Percentiles rank a stretch among this genome's conserved stretches.
Conservation (phyloP, 768 basidiomycete species). For the Leccinellum rugosiceps region DNA sequence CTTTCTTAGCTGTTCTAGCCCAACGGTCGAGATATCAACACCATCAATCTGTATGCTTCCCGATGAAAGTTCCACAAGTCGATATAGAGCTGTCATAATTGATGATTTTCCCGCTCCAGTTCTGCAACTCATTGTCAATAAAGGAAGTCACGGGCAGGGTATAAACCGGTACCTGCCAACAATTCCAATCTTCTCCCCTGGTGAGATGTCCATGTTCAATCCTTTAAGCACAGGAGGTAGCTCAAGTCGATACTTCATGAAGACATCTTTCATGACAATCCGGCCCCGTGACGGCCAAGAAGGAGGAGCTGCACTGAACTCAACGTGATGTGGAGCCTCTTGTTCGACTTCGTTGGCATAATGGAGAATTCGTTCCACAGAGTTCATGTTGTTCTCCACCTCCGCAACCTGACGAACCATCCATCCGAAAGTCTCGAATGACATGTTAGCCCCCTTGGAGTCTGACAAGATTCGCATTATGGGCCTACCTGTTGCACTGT, state of each 20-base stretch:
- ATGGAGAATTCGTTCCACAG: constrained; percentile 83
- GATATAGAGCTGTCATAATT: constrained; percentile 85
- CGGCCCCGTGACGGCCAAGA: constrained; percentile 75
- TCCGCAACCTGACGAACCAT: constrained; percentile 76
- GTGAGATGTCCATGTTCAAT: constrained; percentile 61
- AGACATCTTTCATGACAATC: constrained; percentile 72
- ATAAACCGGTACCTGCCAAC: constrained; percentile 54
- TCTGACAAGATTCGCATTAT: background rate
- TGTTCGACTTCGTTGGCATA: constrained; percentile 83
- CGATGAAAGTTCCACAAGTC: constrained; percentile 74
- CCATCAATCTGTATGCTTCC: constrained; percentile 83
- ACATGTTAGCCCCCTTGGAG: background rate
- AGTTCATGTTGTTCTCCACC: constrained; percentile 93
- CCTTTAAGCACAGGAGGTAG: constrained; percentile 86
- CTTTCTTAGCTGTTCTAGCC: constrained; percentile 67
- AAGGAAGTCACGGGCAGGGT: constrained; percentile 3
- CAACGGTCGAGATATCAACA: constrained; percentile 81
- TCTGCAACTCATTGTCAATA: constrained; percentile 27
- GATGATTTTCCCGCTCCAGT: constrained; percentile 93
- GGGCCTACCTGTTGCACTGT: constrained; percentile 66
- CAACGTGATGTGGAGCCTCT: constrained; percentile 68
- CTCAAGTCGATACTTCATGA: constrained; percentile 81
- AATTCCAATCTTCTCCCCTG: constrained; percentile 90
- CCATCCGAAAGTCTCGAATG: constrained; percentile 58
- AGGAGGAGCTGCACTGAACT: constrained; percentile 54